phyloP scores from a whole-genome alignment of 352 stramenopile genomes.

The Thalassiosira mediterranea region DNA sequence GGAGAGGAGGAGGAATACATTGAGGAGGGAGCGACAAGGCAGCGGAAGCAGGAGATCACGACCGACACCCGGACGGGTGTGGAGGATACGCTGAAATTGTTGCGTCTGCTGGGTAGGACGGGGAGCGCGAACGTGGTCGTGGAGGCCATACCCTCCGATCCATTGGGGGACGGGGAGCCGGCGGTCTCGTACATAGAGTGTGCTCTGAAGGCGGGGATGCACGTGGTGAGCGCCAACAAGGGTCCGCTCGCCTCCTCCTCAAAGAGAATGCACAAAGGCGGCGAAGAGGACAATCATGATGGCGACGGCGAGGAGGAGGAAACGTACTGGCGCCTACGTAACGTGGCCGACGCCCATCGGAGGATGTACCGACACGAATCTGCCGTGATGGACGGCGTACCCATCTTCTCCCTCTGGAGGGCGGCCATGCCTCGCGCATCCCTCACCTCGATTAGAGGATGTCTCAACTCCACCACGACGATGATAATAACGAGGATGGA shows the following conservation, averaged over 20 bases:
- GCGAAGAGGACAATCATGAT: too few species aligned
- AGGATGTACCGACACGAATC: slow-evolving; percentile 37
- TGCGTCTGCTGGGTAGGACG: slow-evolving; percentile 13
- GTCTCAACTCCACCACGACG: slow-evolving; percentile 39
- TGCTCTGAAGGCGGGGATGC: slow-evolving; percentile 21
- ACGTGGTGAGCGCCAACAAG: slow-evolving; percentile 40
- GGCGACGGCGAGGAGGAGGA: neutral
- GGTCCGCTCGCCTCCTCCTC: slow-evolving; percentile 11
- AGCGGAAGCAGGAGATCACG: neutral
- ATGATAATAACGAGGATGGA: slow-evolving; percentile 44
- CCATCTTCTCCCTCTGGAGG: slow-evolving; percentile 38
- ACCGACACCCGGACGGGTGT: neutral
- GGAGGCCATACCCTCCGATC: slow-evolving; percentile 38
- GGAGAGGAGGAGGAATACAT: neutral
- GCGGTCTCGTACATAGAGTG: slow-evolving; percentile 26
- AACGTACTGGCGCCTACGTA: slow-evolving; percentile 26
- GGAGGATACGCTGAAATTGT: slow-evolving; percentile 15
- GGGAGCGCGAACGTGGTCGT: slow-evolving; percentile 36
- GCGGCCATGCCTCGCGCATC: slow-evolving; percentile 14
- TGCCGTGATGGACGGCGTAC: slow-evolving; percentile 46
- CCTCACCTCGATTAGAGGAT: slow-evolving; percentile 22
- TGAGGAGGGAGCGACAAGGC: neutral
- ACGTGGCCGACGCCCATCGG: slow-evolving; percentile 6
- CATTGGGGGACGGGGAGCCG: slow-evolving; percentile 24
- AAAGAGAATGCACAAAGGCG: slow-evolving; percentile 3